Percentiles rank a stretch among this genome's conserved stretches.
phyloP scores from a whole-genome alignment of 306 rosid species.

The Gleditsia sinensis region DNA sequence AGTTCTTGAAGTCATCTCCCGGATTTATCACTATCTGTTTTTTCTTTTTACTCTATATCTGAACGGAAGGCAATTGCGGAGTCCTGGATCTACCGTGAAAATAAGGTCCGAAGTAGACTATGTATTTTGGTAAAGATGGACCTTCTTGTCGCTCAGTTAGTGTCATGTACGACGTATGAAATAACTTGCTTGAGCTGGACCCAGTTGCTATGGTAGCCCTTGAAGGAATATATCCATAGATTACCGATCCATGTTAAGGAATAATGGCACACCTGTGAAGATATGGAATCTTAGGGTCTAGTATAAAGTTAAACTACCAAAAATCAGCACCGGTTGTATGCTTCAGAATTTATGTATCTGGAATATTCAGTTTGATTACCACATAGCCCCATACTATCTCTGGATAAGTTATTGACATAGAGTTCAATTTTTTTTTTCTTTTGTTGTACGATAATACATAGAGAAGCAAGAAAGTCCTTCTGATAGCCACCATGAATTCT shows the following conservation, averaged over 20 bases:
- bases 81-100: neutral
- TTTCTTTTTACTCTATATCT: conserved; percentile 1
- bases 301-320: neutral
- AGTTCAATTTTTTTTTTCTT: neutral
- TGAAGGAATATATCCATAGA: no score
- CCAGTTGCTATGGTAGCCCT: neutral
- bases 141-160: neutral
- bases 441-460: neutral
- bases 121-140: neutral
- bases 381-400: neutral
- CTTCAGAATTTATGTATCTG: neutral
- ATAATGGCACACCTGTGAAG: neutral
- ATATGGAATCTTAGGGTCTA: conserved; percentile 19
- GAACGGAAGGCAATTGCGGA: neutral
- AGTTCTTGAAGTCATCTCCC: neutral
- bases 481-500: neutral
- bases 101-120: neutral
- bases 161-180: neutral
- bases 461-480: neutral
- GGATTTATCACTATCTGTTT: neutral
- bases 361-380: neutral
- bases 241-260: neutral
- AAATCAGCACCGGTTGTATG: neutral
- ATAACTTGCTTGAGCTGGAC: neutral
- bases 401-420: neutral